Evolutionary conservation across 23 red algal species (phyloP).

Genomic region (Agarophyton chilense): DNA sequence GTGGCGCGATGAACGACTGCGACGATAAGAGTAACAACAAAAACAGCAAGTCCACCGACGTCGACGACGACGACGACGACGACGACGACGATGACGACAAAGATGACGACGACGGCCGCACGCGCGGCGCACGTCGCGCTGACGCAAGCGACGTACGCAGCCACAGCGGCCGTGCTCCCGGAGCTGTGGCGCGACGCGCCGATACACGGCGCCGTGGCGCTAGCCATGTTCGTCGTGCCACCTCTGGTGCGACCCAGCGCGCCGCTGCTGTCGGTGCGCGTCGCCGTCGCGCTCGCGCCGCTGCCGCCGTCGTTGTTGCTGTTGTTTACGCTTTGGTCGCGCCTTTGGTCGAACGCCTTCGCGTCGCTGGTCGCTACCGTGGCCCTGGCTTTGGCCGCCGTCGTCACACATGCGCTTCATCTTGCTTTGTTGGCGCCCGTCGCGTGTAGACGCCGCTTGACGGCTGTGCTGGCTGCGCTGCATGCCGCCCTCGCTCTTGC

Average conservation of each 20-base stretch:
- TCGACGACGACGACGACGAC: not conserved
- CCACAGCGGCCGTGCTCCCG: not conserved
- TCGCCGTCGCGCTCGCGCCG: not conserved
- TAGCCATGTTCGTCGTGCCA: not conserved
- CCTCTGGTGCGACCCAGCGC: not conserved
- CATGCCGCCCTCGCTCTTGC: not conserved
- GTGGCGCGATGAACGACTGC: too few species aligned
- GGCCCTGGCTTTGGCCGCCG: not conserved
- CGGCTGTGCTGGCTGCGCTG: not conserved
- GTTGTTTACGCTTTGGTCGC: too few species aligned
- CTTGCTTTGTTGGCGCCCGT: not conserved
- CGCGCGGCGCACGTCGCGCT: conserved; percentile 10
- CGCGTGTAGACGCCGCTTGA: not conserved
- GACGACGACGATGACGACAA: not conserved
- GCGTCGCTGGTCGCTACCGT: too few species aligned
- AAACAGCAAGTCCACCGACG: too few species aligned
- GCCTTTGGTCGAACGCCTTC: too few species aligned
- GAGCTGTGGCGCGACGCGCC: not conserved
- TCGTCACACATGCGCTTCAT: not conserved
- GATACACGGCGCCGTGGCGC: not conserved
- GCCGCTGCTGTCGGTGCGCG: not conserved
- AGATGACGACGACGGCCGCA: not conserved
- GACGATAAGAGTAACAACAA: too few species aligned
- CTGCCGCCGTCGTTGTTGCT: too few species aligned
- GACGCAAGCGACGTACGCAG: conserved; percentile 9